Evolutionary conservation across 2,329 filamentous ascomycete genomes (phyloP).

Genomic region (Penicillium olsonii): DNA sequence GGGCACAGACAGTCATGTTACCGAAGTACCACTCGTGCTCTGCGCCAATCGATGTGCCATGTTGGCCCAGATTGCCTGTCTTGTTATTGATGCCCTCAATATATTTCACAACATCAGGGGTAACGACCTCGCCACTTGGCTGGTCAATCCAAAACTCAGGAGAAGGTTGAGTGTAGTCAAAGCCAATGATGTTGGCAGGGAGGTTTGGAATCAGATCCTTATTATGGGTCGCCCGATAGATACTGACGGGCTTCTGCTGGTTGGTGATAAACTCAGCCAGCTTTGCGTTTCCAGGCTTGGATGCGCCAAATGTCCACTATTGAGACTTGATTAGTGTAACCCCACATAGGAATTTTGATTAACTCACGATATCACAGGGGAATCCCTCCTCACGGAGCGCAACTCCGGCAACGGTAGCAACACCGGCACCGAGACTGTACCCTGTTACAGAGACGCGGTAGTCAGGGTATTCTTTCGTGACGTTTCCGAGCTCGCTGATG

Average conservation of each 20-base stretch:
- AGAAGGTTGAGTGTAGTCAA: constrained; percentile 3
- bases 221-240: constrained; percentile 1
- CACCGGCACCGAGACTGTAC: background rate
- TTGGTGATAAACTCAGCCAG: constrained; percentile 5
- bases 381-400: background rate
- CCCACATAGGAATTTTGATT: too few relatives aligned
- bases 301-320: constrained; percentile 5
- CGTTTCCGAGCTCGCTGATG: background rate
- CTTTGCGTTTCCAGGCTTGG: constrained; percentile 1
- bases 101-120: background rate
- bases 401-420: background rate
- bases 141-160: constrained; percentile 6
- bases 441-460: background rate
- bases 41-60: background rate
- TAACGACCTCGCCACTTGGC: background rate
- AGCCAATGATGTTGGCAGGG: background rate
- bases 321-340: too few relatives aligned
- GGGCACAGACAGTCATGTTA: background rate
- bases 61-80: background rate
- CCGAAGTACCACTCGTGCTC: constrained; percentile 8
- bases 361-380: background rate
- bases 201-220: constrained; percentile 1
- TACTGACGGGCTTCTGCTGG: background rate
- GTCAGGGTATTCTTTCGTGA: background rate
- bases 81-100: constrained; percentile 1